phyloP scores from a whole-genome alignment of 345 rosid genomes.

The Cardiospermum halicacabum region DNA sequence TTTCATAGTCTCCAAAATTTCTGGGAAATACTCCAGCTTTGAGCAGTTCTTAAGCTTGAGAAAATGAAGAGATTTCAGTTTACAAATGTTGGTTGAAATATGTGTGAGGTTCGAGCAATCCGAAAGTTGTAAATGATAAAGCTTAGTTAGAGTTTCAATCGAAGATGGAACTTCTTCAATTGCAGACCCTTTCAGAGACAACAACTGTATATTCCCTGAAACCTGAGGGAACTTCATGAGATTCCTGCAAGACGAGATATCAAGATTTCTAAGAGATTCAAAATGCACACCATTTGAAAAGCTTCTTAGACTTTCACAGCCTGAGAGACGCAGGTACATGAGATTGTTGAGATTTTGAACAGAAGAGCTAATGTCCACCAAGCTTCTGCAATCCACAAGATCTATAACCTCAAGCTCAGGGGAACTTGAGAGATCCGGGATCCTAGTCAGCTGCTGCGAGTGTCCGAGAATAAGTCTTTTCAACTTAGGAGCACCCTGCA shows the following conservation, averaged over 20 bases:
- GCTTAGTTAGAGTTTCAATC: not conserved
- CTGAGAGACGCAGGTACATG: slow-evolving; percentile 11
- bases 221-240: slow-evolving; percentile 21
- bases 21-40: slow-evolving; percentile 8
- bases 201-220: not conserved
- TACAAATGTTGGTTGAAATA: slow-evolving; percentile 24
- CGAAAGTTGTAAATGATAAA: too few relatives aligned
- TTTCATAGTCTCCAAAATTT: slow-evolving; percentile 20
- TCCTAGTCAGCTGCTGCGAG: not conserved
- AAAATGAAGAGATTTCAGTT: slow-evolving; percentile 58
- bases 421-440: not conserved
- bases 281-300: slow-evolving; percentile 28
- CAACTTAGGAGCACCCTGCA: not conserved
- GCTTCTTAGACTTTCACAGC: slow-evolving; percentile 18
- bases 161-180: not conserved
- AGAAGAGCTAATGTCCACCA: slow-evolving; percentile 5
- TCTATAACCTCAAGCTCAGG: not conserved
- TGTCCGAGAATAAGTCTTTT: not conserved
- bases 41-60: not conserved
- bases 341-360: slow-evolving; percentile 16
- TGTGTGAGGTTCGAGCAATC: not conserved
- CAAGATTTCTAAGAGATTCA: slow-evolving; percentile 19
- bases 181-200: not conserved
- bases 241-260: slow-evolving; percentile 21
- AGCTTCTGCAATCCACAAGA: not conserved